These are phyloP conservation scores for Mycena haematopus DNA, from an alignment of 768 basidiomycete species.

Conservation along the genomic window DNA sequence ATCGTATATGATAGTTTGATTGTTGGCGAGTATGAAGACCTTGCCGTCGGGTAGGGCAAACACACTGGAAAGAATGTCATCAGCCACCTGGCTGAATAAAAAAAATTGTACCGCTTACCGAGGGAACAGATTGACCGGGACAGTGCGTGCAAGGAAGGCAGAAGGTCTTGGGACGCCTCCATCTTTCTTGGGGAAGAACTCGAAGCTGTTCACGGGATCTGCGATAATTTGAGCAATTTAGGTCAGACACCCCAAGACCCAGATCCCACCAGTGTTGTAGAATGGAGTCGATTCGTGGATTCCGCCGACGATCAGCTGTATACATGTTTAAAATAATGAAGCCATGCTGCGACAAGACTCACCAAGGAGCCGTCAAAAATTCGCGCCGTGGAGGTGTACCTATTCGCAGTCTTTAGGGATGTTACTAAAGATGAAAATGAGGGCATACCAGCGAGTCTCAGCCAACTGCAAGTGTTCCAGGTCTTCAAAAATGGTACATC, in stretches of 20 bases:
- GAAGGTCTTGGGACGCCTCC: constrained; percentile 49
- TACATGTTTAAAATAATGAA: not conserved
- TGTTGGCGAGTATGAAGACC: constrained; percentile 45
- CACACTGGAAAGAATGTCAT: constrained; percentile 48
- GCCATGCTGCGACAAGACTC: not conserved
- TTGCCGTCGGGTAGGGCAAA: constrained; percentile 58
- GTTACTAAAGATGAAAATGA: not conserved
- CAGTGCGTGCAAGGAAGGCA: constrained; percentile 55
- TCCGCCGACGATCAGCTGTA: constrained; percentile 25
- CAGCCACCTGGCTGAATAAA: constrained; percentile 34
- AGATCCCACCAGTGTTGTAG: constrained; percentile 24
- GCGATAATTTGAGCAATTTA: not conserved
- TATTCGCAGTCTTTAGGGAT: not conserved
- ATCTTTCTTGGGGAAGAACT: constrained; percentile 58
- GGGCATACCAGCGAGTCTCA: constrained; percentile 54
- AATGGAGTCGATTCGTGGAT: constrained; percentile 43
- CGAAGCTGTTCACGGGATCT: constrained; percentile 48
- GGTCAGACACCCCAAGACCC: not conserved
- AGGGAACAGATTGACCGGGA: constrained; percentile 62
- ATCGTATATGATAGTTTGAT: constrained; percentile 44
- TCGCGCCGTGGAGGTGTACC: constrained; percentile 52
- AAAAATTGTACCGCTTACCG: constrained; percentile 40
- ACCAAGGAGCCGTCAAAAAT: constrained; percentile 49
- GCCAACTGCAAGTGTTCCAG: constrained; percentile 55
- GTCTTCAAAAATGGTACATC: constrained; percentile 46